Evolutionary conservation across 2,329 filamentous ascomycete genomes (phyloP).

Genomic region (Sclerotinia nivalis): DNA sequence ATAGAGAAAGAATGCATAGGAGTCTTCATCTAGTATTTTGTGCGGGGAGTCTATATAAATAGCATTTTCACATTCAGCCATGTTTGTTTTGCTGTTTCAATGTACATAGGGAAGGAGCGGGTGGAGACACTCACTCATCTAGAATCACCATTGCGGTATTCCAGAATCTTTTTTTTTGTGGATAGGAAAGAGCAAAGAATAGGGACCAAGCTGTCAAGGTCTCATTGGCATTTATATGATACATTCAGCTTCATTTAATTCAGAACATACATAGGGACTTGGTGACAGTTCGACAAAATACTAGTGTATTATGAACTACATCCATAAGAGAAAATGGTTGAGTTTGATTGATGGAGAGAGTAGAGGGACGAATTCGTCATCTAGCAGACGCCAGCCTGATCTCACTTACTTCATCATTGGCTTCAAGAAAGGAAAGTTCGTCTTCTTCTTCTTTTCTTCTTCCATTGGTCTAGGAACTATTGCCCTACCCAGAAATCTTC

Average conservation of each 20-base stretch:
- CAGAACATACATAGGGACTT: background rate
- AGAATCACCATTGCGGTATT: background rate
- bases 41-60: background rate
- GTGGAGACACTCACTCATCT: background rate
- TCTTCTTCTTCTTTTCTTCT: background rate
- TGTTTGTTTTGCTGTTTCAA: background rate
- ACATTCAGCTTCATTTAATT: background rate
- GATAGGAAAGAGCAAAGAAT: background rate
- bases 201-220: background rate
- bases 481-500: background rate
- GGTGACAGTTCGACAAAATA: background rate
- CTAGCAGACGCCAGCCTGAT: background rate
- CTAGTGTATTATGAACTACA: background rate
- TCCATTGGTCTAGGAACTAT: background rate
- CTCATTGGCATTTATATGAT: no score
- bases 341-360: background rate
- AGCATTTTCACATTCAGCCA: background rate
- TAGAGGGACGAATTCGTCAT: background rate
- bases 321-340: background rate
- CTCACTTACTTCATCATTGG: background rate
- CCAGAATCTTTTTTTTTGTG: background rate
- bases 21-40: background rate
- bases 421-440: background rate
- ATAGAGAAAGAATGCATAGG: background rate
- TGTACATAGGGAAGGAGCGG: no score